Base-by-base conservation (phyloP, 345 rosid species). In the Erucastrum elatum region DNA sequence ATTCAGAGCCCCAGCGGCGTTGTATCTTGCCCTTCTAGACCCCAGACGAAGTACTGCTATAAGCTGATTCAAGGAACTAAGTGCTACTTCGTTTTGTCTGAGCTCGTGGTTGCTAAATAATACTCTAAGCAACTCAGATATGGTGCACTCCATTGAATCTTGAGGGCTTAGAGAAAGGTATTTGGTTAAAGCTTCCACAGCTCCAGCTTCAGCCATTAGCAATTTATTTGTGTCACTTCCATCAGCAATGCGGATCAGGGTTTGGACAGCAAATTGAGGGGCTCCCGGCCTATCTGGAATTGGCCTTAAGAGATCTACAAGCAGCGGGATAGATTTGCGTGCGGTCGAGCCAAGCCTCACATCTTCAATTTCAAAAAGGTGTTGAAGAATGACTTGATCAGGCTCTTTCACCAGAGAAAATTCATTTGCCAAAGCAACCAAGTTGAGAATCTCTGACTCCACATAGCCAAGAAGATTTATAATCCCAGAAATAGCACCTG, bases 281-380 rank as follows among this genome's bases (percentile, higher is more conserved):
- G 96, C 98, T 76, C 87, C 88, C 1, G 91, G 96, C 84, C 96
- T 87, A 71, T 91, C 96, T 68, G 97, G 93, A 72, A 91, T 87
- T 10, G 98, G 98, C 84, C 87, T 88, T 84, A 94, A 77, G 71
- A 90, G 90, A 86, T 94, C 98, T 74, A 94, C 98, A 78, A 94
- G 83, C 68, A 89, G 80, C 60, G 98, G 97, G 81, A 94, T 89
- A 77, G 94, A 85, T 82, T 89, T 90, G 3, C 90, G 88, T 35
- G 98, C 87, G 53, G 87, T 74, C 79, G 93, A 86, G 58, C 96
- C 97, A 82, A 84, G 72, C 80, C 89, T 87, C 46, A 94, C 85
- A 81, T 90, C 97, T 82, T 91, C 97, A 64, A 90, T 84, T 73
- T 87, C 87, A 72, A 94, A 91, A 74, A 94, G 91, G 65, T 77